phyloP scores from a whole-genome alignment of 345 rosid species.

The Ceriops tagal region DNA sequence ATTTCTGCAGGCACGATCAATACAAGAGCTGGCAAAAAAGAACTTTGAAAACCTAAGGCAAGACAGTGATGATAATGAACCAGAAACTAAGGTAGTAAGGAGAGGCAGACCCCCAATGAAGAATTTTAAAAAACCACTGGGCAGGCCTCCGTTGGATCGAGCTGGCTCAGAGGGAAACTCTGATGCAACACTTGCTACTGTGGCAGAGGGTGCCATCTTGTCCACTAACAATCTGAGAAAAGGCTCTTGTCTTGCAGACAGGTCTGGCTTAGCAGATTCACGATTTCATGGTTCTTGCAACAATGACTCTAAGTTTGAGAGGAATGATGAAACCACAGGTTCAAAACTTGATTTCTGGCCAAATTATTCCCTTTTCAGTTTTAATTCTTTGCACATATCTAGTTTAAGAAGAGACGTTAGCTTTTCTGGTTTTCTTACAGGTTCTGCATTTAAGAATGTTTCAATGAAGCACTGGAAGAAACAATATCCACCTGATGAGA shows the following conservation, averaged over 20 bases:
- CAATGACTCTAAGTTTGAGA: conserved; percentile 43
- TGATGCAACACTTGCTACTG: conserved; percentile 18
- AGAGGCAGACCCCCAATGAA: conserved; percentile 31
- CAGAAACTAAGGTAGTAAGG: conserved; percentile 18
- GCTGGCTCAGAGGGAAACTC: conserved; percentile 21
- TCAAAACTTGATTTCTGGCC: not conserved
- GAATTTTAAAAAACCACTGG: conserved; percentile 14
- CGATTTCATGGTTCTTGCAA: conserved; percentile 33
- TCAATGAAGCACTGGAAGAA: conserved; percentile 17
- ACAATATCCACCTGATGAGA: conserved; percentile 19
- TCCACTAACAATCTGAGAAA: conserved; percentile 13
- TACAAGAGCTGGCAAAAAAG: conserved; percentile 31
- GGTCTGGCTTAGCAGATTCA: conserved; percentile 32
- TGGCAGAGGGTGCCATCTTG: conserved; percentile 5
- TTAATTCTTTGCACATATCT: not conserved
- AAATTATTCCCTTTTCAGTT: not conserved
- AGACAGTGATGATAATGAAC: conserved; percentile 23
- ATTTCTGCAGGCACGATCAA: conserved; percentile 5
- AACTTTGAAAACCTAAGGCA: conserved; percentile 25
- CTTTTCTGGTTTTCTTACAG: conserved; percentile 10
- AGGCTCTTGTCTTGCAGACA: conserved; percentile 18
- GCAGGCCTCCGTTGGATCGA: conserved; percentile 14
- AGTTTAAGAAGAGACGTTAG: not conserved
- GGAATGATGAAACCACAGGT: conserved; percentile 21
- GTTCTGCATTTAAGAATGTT: conserved; percentile 13